Percentiles rank a stretch among this genome's conserved stretches.
Conservation (phyloP, 257 asterid genomes). For the Jaltomata sinuosa region DNA sequence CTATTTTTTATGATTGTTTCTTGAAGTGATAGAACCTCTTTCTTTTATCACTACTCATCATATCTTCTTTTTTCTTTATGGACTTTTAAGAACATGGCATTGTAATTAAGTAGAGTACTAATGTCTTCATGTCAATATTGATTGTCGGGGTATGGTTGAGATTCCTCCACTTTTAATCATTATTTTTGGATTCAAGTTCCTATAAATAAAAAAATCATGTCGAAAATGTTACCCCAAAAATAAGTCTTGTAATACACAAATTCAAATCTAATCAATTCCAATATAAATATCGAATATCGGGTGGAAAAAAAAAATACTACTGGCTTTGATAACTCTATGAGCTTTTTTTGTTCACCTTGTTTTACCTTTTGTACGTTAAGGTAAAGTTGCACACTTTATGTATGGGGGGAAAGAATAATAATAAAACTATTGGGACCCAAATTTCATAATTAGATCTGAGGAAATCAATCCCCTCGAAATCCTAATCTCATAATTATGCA, state of each 20-base stretch:
- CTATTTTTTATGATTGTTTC: not conserved
- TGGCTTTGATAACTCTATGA: constrained; percentile 1
- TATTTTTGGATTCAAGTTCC: fast-evolving
- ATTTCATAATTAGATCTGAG: not conserved
- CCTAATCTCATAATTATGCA: constrained; percentile 1
- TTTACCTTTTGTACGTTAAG: constrained; percentile 13
- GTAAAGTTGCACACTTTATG: constrained; percentile 29
- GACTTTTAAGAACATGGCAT: constrained; percentile 8
- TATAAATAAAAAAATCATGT: not conserved
- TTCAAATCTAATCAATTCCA: not conserved
- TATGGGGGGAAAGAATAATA: not conserved
- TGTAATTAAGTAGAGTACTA: not conserved
- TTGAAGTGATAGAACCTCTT: constrained; percentile 3
- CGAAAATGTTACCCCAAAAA: fast-evolving
- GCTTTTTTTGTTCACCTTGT: not conserved
- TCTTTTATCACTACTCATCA: constrained; percentile 1
- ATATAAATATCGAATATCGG: not conserved
- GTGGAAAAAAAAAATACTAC: not conserved
- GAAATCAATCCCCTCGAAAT: not conserved
- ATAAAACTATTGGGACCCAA: not conserved
- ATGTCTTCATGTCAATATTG: not conserved
- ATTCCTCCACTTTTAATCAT: not conserved
- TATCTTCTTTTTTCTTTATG: not conserved
- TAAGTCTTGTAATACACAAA: fast-evolving
- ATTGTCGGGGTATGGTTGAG: not conserved